These are phyloP conservation scores for Pleurotus salmoneostramineus DNA, from an alignment of 768 basidiomycete genomes.

Conservation along the genomic window DNA sequence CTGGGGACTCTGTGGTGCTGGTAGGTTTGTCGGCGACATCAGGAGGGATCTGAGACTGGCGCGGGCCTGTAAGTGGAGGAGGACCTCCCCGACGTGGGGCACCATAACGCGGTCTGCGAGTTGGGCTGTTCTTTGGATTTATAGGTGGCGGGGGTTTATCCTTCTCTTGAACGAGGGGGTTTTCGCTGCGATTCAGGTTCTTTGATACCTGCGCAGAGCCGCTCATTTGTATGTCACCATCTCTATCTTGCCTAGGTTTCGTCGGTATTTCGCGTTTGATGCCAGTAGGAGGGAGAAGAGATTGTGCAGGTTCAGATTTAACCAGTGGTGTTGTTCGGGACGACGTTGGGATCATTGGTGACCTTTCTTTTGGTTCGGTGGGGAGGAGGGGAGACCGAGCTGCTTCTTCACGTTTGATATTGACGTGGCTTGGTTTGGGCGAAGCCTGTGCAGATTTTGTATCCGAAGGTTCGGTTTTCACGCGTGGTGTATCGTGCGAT, in stretches of 20 bases:
- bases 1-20: slow-evolving; percentile 2
- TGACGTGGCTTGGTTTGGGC: no score
- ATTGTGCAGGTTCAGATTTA: not conserved
- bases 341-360: no score
- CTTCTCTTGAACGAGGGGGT: no score
- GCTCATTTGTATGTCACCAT: slow-evolving; percentile 1
- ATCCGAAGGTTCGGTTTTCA: not conserved
- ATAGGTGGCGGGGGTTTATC: no score
- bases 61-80: not conserved
- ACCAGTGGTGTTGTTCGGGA: not conserved
- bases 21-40: not conserved
- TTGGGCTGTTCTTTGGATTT: slow-evolving; percentile 29
- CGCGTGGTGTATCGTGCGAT: no score
- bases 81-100: not conserved
- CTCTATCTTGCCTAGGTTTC: not conserved
- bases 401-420: no score
- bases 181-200: no score
- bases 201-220: not conserved
- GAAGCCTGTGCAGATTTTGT: no score
- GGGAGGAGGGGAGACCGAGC: no score
- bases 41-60: no score
- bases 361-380: no score
- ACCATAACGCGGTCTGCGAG: slow-evolving; percentile 20
- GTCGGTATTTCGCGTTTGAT: not conserved
- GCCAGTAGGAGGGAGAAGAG: not conserved